These are phyloP conservation scores for Colletotrichum eremochloae DNA, from an alignment of 2,329 filamentous ascomycete species.

Conservation along the genomic window DNA sequence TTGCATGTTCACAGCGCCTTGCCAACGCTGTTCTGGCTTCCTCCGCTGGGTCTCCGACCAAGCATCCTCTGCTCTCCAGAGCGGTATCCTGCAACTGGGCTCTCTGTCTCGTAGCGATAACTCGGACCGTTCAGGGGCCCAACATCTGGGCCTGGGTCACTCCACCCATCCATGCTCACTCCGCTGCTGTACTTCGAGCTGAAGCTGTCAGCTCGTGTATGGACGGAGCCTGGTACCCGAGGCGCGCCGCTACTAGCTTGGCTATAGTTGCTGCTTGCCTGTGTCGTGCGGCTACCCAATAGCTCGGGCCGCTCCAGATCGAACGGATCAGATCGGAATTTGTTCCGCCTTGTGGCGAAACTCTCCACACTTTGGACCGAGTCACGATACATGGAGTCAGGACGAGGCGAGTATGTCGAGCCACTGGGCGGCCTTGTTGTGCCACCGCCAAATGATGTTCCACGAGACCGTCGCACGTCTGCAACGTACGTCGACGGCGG, in stretches of 20 bases:
- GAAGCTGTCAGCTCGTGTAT: conserved; percentile 56
- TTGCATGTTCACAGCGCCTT: conserved; percentile 37
- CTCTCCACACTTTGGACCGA: conserved; percentile 56
- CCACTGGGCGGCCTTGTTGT: conserved; percentile 47
- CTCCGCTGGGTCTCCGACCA: conserved; percentile 30
- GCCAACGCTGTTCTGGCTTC: conserved; percentile 41
- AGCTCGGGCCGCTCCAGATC: conserved; percentile 71
- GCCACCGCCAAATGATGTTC: conserved; percentile 55
- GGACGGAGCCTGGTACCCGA: conserved; percentile 48
- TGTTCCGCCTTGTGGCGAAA: conserved; percentile 63
- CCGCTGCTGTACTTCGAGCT: conserved; percentile 65
- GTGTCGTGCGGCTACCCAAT: conserved; percentile 51
- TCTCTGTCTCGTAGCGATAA: conserved; percentile 47
- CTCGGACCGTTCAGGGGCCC: conserved; percentile 50
- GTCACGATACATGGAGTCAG: conserved; percentile 59
- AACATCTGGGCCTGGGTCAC: conserved; percentile 68
- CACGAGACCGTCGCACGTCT: conserved; percentile 64
- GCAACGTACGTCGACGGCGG: conserved; percentile 59
- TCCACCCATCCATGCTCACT: conserved; percentile 62
- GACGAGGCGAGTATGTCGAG: conserved; percentile 44
- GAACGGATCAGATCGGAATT: conserved; percentile 74
- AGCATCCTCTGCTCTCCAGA: conserved; percentile 34
- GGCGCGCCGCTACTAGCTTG: conserved; percentile 42
- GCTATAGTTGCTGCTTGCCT: conserved; percentile 49
- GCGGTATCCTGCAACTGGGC: conserved; percentile 44